These are phyloP conservation scores for Myochromella boudieri DNA, from an alignment of 768 basidiomycete genomes.

Conservation along the genomic window DNA sequence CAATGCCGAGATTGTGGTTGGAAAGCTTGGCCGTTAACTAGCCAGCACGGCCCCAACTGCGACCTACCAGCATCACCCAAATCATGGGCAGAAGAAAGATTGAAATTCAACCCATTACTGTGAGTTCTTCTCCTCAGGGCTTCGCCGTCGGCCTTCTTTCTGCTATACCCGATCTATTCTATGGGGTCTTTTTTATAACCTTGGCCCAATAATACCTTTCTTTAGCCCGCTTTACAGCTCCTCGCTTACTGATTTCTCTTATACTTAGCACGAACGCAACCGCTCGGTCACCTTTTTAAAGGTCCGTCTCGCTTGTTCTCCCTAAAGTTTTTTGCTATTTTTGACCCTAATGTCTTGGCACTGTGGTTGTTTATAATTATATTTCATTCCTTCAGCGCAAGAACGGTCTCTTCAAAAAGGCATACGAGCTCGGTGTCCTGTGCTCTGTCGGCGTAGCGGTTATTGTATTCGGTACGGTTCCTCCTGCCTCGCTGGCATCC, in stretches of 20 bases:
- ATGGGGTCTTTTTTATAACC: background rate
- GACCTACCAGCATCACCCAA: conserved; percentile 17
- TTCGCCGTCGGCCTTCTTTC: conserved; percentile 18
- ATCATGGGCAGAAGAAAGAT: conserved; percentile 74
- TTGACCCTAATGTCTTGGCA: conserved; percentile 50
- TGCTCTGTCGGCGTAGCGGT: conserved; percentile 89
- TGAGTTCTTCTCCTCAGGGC: conserved; percentile 34
- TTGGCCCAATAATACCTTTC: conserved; percentile 23
- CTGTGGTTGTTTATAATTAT: conserved; percentile 33
- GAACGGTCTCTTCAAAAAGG: conserved; percentile 90
- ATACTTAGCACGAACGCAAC: conserved; percentile 84
- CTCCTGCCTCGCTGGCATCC: conserved; percentile 5
- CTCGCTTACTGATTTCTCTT: conserved; percentile 22
- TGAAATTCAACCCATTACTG: conserved; percentile 78
- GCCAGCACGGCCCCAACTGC: conserved; percentile 23
- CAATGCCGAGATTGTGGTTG: conserved; percentile 12
- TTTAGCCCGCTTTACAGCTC: conserved; percentile 2
- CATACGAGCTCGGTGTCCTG: conserved; percentile 87
- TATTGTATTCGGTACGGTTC: conserved; percentile 65
- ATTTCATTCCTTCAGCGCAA: conserved; percentile 57
- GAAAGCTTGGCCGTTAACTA: conserved; percentile 9
- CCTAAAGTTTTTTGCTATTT: conserved; percentile 56
- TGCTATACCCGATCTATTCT: conserved; percentile 18
- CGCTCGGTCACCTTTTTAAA: conserved; percentile 90
- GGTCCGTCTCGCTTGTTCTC: conserved; percentile 42